A percentile compares a stretch with the other conserved stretches of the same genome.
phyloP scores from a whole-genome alignment of 345 rosid genomes.

The Punica granatum region DNA sequence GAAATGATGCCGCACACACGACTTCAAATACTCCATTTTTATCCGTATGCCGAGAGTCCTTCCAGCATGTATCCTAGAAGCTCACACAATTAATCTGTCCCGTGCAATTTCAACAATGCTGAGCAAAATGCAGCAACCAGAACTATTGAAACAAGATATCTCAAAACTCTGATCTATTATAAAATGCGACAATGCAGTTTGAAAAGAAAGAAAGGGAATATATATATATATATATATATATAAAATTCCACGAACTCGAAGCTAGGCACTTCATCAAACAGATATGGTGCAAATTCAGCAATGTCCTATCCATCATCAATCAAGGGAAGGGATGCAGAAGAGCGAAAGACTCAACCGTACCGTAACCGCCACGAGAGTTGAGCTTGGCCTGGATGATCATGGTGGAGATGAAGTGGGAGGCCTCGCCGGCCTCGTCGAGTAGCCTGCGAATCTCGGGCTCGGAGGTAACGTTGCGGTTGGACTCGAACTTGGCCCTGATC shows the following conservation, averaged over 20 bases:
- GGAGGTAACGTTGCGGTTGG: slow-evolving; percentile 56
- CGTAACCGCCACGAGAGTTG: slow-evolving; percentile 75
- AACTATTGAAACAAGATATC: background rate
- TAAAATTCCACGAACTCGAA: background rate
- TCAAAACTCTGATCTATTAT: background rate
- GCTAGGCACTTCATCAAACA: slow-evolving; percentile 30
- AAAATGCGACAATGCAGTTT: background rate
- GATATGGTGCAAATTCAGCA: slow-evolving; percentile 12
- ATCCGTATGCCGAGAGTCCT: too few species aligned
- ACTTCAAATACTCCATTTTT: too few species aligned
- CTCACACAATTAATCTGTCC: background rate
- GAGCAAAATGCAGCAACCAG: background rate
- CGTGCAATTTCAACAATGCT: background rate
- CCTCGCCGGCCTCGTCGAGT: slow-evolving; percentile 76
- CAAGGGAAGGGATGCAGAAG: background rate
- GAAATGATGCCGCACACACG: too few species aligned
- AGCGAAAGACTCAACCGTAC: slow-evolving; percentile 18
- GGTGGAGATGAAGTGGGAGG: slow-evolving; percentile 66
- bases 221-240: too few species aligned
- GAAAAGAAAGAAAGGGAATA: background rate
- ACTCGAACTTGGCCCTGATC: slow-evolving; percentile 70
- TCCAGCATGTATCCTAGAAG: too few species aligned
- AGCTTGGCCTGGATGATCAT: slow-evolving; percentile 91
- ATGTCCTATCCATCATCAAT: background rate
- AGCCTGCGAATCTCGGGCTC: slow-evolving; percentile 55